These are phyloP conservation scores for Recurvomyces mirabilis DNA, from an alignment of 495 filamentous ascomycete genomes.

Conservation along the genomic window DNA sequence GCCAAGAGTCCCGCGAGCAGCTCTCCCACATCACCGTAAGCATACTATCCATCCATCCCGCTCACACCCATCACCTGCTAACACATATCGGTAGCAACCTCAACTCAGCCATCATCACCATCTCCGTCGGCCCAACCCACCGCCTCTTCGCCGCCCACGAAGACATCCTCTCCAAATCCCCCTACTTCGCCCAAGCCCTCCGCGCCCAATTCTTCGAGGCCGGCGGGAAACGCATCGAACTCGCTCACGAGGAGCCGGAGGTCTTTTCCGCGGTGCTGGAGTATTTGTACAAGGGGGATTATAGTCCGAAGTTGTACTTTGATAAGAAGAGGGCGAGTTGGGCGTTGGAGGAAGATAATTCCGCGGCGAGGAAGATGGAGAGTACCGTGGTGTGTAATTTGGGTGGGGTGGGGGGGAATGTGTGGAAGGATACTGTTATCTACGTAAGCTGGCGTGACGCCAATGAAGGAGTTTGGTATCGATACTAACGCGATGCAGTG, in stretches of 20 bases:
- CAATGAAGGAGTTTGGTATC: too few relatives aligned
- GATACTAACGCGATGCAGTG: slow-evolving; percentile 36
- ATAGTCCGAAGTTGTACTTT: slow-evolving; percentile 47
- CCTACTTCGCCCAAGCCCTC: slow-evolving; percentile 57
- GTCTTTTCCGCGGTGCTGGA: slow-evolving; percentile 85
- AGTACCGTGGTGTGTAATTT: slow-evolving; percentile 27
- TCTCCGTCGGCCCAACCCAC: slow-evolving; percentile 64
- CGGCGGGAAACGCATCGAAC: slow-evolving; percentile 56
- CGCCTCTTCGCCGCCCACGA: slow-evolving; percentile 86
- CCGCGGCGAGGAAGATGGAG: slow-evolving; percentile 15
- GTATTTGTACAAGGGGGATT: slow-evolving; percentile 90
- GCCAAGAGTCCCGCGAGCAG: slow-evolving; percentile 14
- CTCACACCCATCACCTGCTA: neutral
- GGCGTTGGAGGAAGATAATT: slow-evolving; percentile 26
- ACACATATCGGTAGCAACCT: slow-evolving; percentile 35
- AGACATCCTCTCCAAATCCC: slow-evolving; percentile 64
- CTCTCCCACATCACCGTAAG: slow-evolving; percentile 23
- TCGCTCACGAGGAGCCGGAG: slow-evolving; percentile 79
- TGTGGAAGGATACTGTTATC: slow-evolving; percentile 78
- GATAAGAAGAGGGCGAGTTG: slow-evolving; percentile 32
- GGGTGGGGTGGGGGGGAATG: slow-evolving; percentile 45
- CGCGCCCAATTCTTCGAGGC: slow-evolving; percentile 53
- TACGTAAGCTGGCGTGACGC: slow-evolving; percentile 48
- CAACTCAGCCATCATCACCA: slow-evolving; percentile 64
- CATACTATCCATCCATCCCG: neutral